A percentile compares a stretch with the other conserved stretches of the same genome.
phyloP scores from a whole-genome alignment of 148 eudicot species.

The Amaranthus palmeri region DNA sequence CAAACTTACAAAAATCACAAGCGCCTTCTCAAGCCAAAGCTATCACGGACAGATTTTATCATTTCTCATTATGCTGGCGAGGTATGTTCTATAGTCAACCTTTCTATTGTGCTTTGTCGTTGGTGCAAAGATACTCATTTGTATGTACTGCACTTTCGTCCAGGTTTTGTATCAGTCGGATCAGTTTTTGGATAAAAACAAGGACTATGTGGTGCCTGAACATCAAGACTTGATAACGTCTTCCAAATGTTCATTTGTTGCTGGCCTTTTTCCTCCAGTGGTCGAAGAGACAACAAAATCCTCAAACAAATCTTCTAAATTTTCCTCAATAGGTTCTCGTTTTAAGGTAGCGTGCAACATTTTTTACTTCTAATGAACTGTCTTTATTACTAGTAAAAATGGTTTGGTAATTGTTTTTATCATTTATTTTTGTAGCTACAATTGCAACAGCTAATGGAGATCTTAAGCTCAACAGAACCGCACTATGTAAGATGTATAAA shows the following conservation, averaged over 20 bases:
- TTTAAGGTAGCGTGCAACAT: conserved; percentile 57
- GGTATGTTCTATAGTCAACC: conserved; percentile 37
- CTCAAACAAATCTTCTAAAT: conserved; percentile 72
- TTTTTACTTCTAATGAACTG: conserved; percentile 4
- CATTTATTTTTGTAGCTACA: conserved; percentile 60
- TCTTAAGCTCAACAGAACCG: conserved; percentile 86
- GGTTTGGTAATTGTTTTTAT: conserved; percentile 13
- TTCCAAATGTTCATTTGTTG: conserved; percentile 90
- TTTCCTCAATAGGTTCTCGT: conserved; percentile 93
- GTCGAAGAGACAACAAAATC: conserved; percentile 53
- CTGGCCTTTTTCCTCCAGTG: conserved; percentile 80
- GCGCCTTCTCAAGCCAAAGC: conserved; percentile 91
- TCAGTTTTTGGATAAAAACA: conserved; percentile 96
- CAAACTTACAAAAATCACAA: conserved; percentile 85
- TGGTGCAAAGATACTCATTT: conserved; percentile 8
- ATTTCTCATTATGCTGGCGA: conserved; percentile 96
- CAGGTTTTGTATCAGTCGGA: conserved; percentile 95
- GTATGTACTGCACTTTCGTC: conserved; percentile 8
- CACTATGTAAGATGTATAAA: conserved; percentile 94
- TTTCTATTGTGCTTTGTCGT: neutral
- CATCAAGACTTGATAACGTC: conserved; percentile 82
- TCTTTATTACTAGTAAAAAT: conserved; percentile 6
- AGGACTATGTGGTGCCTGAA: conserved; percentile 93
- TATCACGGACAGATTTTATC: conserved; percentile 88
- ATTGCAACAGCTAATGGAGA: conserved; percentile 91